These are phyloP conservation scores for Gossypioides kirkii DNA, from an alignment of 345 rosid genomes.

Conservation along the genomic window DNA sequence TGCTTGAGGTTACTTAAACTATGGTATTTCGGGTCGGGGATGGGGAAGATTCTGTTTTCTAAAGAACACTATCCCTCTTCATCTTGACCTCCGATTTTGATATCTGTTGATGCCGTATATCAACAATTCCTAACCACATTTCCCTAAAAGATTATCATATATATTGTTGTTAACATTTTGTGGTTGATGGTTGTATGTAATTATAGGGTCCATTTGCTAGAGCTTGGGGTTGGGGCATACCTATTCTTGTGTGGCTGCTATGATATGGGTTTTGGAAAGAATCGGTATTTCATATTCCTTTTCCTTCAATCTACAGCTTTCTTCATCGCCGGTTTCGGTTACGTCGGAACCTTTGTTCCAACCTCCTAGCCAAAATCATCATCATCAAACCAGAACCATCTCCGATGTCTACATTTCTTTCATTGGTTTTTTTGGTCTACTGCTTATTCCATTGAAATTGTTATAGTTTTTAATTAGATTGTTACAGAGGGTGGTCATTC, in stretches of 20 bases:
- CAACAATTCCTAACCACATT: background rate
- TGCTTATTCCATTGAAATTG: background rate
- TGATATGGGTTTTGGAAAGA: slow-evolving; percentile 54
- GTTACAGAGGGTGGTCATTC: slow-evolving; percentile 4
- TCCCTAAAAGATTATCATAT: too few species aligned
- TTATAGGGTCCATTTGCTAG: slow-evolving; percentile 57
- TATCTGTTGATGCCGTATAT: too few species aligned
- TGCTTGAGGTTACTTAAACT: too few species aligned
- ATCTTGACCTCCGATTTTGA: too few species aligned
- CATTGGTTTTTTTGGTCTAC: background rate
- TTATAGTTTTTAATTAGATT: background rate
- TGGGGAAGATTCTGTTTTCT: too few species aligned
- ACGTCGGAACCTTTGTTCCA: slow-evolving; percentile 63
- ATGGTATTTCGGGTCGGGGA: too few species aligned
- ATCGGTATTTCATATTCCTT: slow-evolving; percentile 57
- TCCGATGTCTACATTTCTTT: too few species aligned
- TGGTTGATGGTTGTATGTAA: background rate
- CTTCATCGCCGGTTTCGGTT: slow-evolving; percentile 73
- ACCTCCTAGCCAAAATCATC: slow-evolving; percentile 31
- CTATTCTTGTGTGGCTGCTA: slow-evolving; percentile 74
- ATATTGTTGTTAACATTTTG: too few species aligned
- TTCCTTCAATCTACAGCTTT: slow-evolving; percentile 63
- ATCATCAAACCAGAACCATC: background rate
- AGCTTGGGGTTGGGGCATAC: slow-evolving; percentile 63
- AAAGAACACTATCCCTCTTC: too few species aligned